Conservation (phyloP, 352 stramenopile genomes). For the Plasmopara viticola region DNA sequence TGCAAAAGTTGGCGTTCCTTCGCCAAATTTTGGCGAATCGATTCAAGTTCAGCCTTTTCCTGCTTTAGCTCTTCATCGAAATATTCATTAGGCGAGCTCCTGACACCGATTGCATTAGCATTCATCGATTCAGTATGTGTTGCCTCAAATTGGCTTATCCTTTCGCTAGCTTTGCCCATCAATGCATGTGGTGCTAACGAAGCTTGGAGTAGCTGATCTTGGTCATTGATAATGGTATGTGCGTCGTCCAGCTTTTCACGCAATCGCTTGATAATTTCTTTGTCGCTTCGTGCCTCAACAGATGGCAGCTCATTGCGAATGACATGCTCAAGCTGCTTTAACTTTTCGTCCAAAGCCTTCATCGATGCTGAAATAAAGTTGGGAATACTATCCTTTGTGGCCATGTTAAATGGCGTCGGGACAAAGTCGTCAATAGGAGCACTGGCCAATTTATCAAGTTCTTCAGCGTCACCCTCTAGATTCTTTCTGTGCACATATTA, state of each 20-base stretch:
- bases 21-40: conserved; percentile 33
- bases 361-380: conserved; percentile 48
- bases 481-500: conserved; percentile 30
- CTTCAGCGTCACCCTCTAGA: conserved; percentile 32
- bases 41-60: conserved; percentile 28
- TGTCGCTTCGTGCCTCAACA: conserved; percentile 21
- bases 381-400: conserved; percentile 50
- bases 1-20: conserved; percentile 39
- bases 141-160: conserved; percentile 3
- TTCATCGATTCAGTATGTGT: conserved; percentile 5
- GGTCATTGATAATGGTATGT: conserved; percentile 52
- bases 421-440: conserved; percentile 62
- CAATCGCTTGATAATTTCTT: conserved; percentile 48
- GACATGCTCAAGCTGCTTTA: conserved; percentile 49
- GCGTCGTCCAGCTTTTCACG: conserved; percentile 60
- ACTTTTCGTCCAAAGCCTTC: conserved; percentile 34
- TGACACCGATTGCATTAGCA: conserved; percentile 1
- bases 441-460: conserved; percentile 41
- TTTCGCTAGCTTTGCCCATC: conserved; percentile 3
- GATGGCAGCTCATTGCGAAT: conserved; percentile 42
- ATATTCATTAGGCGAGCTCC: conserved; percentile 19
- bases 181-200: conserved; percentile 26
- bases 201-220: conserved; percentile 68
- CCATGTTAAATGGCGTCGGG: conserved; percentile 56
- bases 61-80: conserved; percentile 30